These are phyloP conservation scores for Gillenia trifoliata DNA, from an alignment of 306 rosid genomes.

Conservation along the genomic window DNA sequence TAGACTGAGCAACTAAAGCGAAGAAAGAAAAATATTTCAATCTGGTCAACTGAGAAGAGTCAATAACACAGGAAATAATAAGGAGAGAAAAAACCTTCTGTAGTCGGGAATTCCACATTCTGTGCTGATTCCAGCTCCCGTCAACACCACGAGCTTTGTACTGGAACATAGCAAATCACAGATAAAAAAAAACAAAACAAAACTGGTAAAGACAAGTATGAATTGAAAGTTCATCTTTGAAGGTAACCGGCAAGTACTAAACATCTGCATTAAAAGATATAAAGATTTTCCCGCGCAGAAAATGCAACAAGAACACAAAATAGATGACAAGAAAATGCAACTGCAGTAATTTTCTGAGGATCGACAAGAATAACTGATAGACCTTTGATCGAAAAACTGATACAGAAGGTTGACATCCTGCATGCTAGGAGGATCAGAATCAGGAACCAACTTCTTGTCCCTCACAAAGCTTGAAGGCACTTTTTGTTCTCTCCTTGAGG, in stretches of 20 bases:
- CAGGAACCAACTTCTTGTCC: conserved; percentile 64
- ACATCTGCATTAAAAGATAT: neutral
- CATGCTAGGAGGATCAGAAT: conserved; percentile 79
- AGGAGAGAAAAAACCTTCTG: conserved; percentile 56
- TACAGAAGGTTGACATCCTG: conserved; percentile 59
- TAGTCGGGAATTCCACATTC: conserved; percentile 96
- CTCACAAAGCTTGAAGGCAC: conserved; percentile 28
- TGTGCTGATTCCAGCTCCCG: conserved; percentile 96
- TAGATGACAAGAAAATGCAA: neutral
- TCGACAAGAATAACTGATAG: conserved; percentile 1
- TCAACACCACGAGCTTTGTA: conserved; percentile 62
- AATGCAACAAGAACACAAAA: neutral
- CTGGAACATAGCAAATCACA: conserved; percentile 36
- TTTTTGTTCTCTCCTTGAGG: conserved; percentile 28
- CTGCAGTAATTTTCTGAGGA: neutral
- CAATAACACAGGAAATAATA: neutral
- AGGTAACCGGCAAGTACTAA: neutral
- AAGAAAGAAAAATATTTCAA: neutral
- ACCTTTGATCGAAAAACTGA: conserved; percentile 73
- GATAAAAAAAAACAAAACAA: neutral
- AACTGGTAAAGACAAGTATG: conserved; percentile 10
- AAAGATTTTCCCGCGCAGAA: neutral
- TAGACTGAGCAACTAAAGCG: neutral
- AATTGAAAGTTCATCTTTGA: too few species aligned
- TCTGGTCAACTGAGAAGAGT: neutral